Conservation (phyloP, 768 basidiomycete species). For the Cystobasidium tubakii region DNA sequence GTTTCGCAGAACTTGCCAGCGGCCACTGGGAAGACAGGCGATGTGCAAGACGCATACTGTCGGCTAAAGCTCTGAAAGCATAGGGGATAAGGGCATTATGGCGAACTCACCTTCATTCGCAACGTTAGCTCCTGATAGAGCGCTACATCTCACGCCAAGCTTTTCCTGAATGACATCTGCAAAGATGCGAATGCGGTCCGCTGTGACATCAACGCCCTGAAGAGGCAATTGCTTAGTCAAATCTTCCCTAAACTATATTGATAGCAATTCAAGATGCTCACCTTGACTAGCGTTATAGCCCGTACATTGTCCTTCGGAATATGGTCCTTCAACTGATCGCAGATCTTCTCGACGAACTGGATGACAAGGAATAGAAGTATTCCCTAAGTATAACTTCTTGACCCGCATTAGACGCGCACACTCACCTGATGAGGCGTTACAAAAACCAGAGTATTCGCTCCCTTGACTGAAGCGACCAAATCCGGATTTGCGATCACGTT, state of each 20-base stretch:
- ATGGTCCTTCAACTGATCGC: conserved; percentile 51
- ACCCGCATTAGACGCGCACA: too few relatives aligned
- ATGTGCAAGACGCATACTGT: too few relatives aligned
- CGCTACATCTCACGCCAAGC: conserved; percentile 51
- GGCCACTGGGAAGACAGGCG: conserved; percentile 48
- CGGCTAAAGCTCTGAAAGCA: background rate
- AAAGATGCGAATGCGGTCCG: conserved; percentile 52
- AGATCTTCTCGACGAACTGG: conserved; percentile 51
- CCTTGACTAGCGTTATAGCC: conserved; percentile 53
- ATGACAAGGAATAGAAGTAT: background rate
- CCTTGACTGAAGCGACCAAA: conserved; percentile 51
- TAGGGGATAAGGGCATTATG: background rate
- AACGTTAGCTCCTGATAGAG: conserved; percentile 55
- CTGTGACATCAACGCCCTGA: conserved; percentile 53
- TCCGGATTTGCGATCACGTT: conserved; percentile 53
- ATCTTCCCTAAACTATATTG: too few relatives aligned
- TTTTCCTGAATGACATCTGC: conserved; percentile 52
- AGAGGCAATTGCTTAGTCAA: too few relatives aligned
- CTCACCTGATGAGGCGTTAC: conserved; percentile 53
- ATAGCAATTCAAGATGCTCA: too few relatives aligned
- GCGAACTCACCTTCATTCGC: conserved; percentile 50
- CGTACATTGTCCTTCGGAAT: conserved; percentile 48
- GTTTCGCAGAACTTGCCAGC: conserved; percentile 53
- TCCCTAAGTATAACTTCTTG: background rate
- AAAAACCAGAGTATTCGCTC: conserved; percentile 53